Evolutionary conservation across 768 basidiomycete species (phyloP), one percentile per base, ranked within the genome.

Genomic region (Tulasnella sp.): DNA sequence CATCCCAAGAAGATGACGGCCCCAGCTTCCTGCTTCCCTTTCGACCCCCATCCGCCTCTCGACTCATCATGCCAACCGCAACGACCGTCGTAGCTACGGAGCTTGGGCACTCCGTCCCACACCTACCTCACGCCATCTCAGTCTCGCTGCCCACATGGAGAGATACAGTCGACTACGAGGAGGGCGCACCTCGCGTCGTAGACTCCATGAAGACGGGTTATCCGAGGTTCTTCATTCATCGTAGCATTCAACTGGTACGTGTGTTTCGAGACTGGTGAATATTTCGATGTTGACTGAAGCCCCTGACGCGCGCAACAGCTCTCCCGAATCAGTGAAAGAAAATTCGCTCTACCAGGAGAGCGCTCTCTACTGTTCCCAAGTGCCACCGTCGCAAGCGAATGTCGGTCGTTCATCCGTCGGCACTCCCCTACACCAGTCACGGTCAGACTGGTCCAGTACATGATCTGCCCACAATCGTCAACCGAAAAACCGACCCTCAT

Each of bases 111-210:
- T 46, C 78, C 27, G 78, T 79, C 39, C 78, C 85, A 24, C 80
- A 84, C 72, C 84, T 87, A 1, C 90, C 92, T 16, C 97, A 98
- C 83, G 97, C 96, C 18, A 94, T 97, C 81, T 97, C 95, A 2
- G 95, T 97, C n/a, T 96, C 95, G 10, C 88, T 98, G 1, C 97
- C 97, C 0, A 96, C 90, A 40, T 98, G 97, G 97, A 86, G 87
- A 42, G 97, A 98, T 85, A 94, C 93, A 82, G 90, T 98, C 27
- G 96, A 88, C 18, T 98, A 98, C 82, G 97, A 98, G 85, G 93
- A 95, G 82, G 95, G 95, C 24, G 92, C 93, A 12, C 90, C 92
- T 82, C 88, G 96, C 48, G 91, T 98, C 7, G 83, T 93, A 0
- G 89, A 93, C 79, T 87, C 86, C 8, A 95, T 97, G 96, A 90